Base-by-base conservation (phyloP, 345 rosid species). In the Hibiscus tridactylites region DNA sequence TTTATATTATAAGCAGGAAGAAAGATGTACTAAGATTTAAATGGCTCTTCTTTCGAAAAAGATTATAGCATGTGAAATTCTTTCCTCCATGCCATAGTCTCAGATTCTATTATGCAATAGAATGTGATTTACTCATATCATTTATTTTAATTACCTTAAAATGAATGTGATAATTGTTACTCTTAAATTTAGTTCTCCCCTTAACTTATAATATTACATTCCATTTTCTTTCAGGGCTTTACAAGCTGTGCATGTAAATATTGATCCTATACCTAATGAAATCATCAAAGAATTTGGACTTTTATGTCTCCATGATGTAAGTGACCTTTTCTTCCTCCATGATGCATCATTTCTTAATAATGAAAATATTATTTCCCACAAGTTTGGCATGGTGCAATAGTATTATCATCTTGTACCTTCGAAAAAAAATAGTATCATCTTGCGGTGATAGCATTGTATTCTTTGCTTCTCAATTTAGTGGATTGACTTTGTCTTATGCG, bases 241-340 rank as follows among this genome's bases (percentile, higher is more conserved):
- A 71, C 86, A 72, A 71, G 74, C 75, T 57, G 84, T 92, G 81
- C 83, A 81, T 44, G 74, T 65, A 49, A 70, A 80, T 79, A 71
- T 92, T 75, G 99, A 95, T 85, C 96, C 96, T 49, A 78, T 95
- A 74, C 99, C 97, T 71, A 71, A 76, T 80, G 92, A 83, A 73
- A 77, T 95, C 78, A 82, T 80, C 17, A 79, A 74, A 77, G 90
- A 83, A n/a, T 86, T 90, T 85, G 90, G 89, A 74, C 83, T 95
- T 75, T 73, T 90, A 70, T 71, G 79, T 70, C 99, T 92, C 62
- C 76, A 44, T 82, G 91, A 90, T 78, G 97, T 88, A 81, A 85
- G 93, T 79, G 46, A 47, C 59, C n/a, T 57, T 68, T 68, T 62
- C 69, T 74, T 72, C 11, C 8, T 16, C 26, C 33, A 58, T 6